Percentiles rank a stretch among this genome's conserved stretches.
phyloP scores from a whole-genome alignment of 2,329 filamentous ascomycete genomes.

The Hymenoscyphus repandus region DNA sequence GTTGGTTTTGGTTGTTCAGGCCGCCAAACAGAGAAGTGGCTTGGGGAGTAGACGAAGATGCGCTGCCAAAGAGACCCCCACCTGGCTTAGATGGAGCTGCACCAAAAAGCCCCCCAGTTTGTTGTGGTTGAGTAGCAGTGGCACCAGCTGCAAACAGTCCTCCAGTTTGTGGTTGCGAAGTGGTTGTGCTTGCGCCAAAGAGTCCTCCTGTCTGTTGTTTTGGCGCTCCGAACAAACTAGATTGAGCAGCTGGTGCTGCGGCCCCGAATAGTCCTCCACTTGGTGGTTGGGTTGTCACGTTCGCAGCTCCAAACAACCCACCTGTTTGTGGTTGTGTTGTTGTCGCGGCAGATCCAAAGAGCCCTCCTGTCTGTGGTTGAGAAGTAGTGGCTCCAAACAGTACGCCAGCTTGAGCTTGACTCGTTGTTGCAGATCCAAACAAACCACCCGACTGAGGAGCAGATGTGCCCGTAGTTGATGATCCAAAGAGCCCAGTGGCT shows the following conservation, averaged over 20 bases:
- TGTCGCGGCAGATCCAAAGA: slow-evolving; percentile 23
- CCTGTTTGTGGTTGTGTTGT: slow-evolving; percentile 17
- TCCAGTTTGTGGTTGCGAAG: slow-evolving; percentile 19
- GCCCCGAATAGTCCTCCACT: slow-evolving; percentile 32
- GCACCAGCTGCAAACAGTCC: slow-evolving; percentile 25
- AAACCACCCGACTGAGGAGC: slow-evolving; percentile 26
- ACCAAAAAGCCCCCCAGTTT: slow-evolving; percentile 25
- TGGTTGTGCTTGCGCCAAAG: slow-evolving; percentile 21
- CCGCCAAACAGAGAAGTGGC: slow-evolving; percentile 18
- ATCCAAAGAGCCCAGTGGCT: slow-evolving; percentile 25
- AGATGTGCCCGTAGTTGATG: slow-evolving; percentile 17
- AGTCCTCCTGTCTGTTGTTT: slow-evolving; percentile 22
- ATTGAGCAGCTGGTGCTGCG: slow-evolving; percentile 13
- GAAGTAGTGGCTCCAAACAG: slow-evolving; percentile 27
- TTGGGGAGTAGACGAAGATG: slow-evolving; percentile 11
- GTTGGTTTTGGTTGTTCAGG: slow-evolving; percentile 20
- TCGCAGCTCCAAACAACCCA: slow-evolving; percentile 25
- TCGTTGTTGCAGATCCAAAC: slow-evolving; percentile 28
- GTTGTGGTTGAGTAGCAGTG: slow-evolving; percentile 13
- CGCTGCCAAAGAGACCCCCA: slow-evolving; percentile 31
- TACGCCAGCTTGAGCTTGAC: slow-evolving; percentile 18
- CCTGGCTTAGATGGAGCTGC: slow-evolving; percentile 24
- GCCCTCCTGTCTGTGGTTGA: slow-evolving; percentile 21
- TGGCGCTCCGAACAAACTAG: slow-evolving; percentile 28
- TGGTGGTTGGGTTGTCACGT: slow-evolving; percentile 23